Evolutionary conservation across 2,329 filamentous ascomycete genomes (phyloP), one percentile per base, ranked within the genome.

Genomic region (Blastomyces parvus): DNA sequence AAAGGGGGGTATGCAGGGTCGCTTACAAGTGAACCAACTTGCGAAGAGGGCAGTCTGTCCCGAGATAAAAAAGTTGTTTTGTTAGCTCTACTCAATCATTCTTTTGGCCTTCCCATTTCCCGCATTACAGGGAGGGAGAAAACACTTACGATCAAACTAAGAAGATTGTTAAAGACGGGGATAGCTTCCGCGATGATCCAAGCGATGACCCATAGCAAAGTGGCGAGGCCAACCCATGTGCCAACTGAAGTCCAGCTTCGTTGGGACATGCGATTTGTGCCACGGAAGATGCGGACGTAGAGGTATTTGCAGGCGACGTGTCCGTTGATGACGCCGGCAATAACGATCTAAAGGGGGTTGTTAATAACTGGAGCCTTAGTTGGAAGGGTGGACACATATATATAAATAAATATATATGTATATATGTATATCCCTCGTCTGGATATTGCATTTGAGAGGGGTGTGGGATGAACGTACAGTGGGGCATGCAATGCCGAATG

Each of bases 101-200:
- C 0, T 17, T 59, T 59, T 40, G n/a, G 3, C 1, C 8, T n/a
- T n/a, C n/a, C 36, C 5, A n/a, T 17, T 17, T 9, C 22, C 11
- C 7, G 14, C 22, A 11, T 17, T 50, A 25, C 1, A 4, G 4
- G 56, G 22, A 27, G 42, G 62, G 19, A 25, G 6, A 68, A 64
- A 67, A 25, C n/a, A 19, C 72, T 19, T 72, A 75, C 69, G 66
- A 89, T 83, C 44, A 90, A 74, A 4, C 83, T 83, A n/a, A 90
- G 76, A 9, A 90, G 76, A 57, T 84, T 80, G 70, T 84, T 84
- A 76, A 90, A 91, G 59, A 85, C 83, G 0, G 88, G 88, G 8
- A 90, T 86, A 0, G 85, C 84, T 70, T 87, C 83, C 5, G 88
- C 86, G 64, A 91, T 86, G 64, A 90, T 73, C 80, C 85, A 88